These are phyloP conservation scores for Microdochium bolleyi DNA, from an alignment of 2,329 filamentous ascomycete species.

Conservation along the genomic window DNA sequence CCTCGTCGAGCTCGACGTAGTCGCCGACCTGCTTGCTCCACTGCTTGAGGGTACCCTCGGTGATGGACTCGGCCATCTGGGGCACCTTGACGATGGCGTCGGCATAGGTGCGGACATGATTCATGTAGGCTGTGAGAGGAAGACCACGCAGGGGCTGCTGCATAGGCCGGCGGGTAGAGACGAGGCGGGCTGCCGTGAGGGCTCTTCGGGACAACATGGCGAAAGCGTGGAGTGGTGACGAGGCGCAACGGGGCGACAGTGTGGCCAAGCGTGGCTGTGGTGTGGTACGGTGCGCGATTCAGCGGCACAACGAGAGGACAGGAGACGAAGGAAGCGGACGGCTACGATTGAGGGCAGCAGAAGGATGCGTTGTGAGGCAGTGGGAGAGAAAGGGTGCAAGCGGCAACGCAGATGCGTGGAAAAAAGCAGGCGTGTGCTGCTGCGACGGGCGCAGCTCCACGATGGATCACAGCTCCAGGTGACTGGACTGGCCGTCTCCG, in stretches of 20 bases:
- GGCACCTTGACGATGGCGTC: conserved; percentile 89
- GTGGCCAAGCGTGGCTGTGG: too few relatives aligned
- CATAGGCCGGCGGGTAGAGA: conserved; percentile 21
- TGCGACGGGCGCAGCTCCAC: background rate
- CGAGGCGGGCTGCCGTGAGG: conserved; percentile 32
- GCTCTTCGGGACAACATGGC: conserved; percentile 23
- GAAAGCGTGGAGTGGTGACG: conserved; percentile 4
- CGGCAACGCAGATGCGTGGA: background rate
- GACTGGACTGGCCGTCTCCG: background rate
- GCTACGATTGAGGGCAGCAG: background rate
- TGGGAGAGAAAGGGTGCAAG: background rate
- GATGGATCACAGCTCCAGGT: background rate
- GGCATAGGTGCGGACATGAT: conserved; percentile 58
- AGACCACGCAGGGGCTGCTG: conserved; percentile 33
- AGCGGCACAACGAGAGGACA: too few relatives aligned
- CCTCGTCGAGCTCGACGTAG: conserved; percentile 90
- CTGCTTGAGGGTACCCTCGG: conserved; percentile 92
- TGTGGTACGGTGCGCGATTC: too few relatives aligned
- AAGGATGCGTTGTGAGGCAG: background rate
- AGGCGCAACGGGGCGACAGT: background rate
- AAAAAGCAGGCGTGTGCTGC: background rate
- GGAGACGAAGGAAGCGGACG: too few relatives aligned
- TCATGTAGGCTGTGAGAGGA: conserved; percentile 41
- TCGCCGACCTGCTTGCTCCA: conserved; percentile 91
- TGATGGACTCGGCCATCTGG: conserved; percentile 97